A percentile compares a stretch with the other conserved stretches of the same genome.
Evolutionary conservation across 768 basidiomycete genomes (phyloP).

Genomic region (Crucibulum laeve): DNA sequence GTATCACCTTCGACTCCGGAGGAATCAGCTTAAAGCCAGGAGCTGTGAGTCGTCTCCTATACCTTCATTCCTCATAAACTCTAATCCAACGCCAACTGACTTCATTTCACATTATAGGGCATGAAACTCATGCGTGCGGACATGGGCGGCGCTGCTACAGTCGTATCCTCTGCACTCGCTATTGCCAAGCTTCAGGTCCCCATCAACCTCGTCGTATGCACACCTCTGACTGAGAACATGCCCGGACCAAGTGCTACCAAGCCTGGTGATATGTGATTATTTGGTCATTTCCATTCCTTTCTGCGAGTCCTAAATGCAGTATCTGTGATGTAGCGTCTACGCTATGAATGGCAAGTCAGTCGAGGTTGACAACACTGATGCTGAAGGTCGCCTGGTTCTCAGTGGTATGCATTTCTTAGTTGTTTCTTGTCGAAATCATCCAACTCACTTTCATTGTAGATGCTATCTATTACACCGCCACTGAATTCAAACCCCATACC

Average conservation of each 20-base stretch:
- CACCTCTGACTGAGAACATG: slow-evolving; percentile 83
- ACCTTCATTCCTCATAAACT: not conserved
- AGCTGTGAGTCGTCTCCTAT: slow-evolving; percentile 37
- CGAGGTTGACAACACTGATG: slow-evolving; percentile 86
- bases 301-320: too few species aligned
- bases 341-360: slow-evolving; percentile 88
- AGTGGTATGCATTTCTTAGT: slow-evolving; percentile 40
- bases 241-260: slow-evolving; percentile 72
- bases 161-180: slow-evolving; percentile 67
- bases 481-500: slow-evolving; percentile 75
- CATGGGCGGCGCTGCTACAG: slow-evolving; percentile 87
- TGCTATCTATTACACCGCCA: slow-evolving; percentile 79
- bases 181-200: slow-evolving; percentile 81
- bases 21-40: slow-evolving; percentile 84
- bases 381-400: slow-evolving; percentile 75
- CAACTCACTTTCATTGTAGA: slow-evolving; percentile 33
- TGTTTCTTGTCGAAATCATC: not conserved
- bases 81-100: not conserved
- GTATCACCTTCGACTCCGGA: slow-evolving; percentile 87
- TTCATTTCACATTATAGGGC: slow-evolving; percentile 30
- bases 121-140: slow-evolving; percentile 88
- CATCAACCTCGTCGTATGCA: slow-evolving; percentile 69
- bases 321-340: slow-evolving; percentile 53
- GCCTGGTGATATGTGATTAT: slow-evolving; percentile 83
- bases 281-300: too few species aligned